A percentile compares a stretch with the other conserved stretches of the same genome.
These are phyloP conservation scores for Acer yangbiense DNA, from an alignment of 345 rosid genomes.

Conservation along the genomic window DNA sequence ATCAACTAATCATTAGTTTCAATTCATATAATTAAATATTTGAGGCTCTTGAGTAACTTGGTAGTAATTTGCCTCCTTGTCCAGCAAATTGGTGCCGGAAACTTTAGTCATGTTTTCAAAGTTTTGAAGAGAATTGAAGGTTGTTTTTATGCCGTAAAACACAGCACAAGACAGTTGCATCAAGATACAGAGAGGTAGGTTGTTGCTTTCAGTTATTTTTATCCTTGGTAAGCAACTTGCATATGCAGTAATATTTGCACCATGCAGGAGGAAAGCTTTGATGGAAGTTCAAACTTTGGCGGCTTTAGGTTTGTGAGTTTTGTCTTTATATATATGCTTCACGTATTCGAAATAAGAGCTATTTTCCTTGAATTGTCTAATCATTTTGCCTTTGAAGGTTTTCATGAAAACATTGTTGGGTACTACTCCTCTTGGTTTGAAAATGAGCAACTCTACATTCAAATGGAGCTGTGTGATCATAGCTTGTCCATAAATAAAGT, in stretches of 20 bases:
- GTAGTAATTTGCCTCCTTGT: constrained; percentile 23
- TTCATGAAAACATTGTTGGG: constrained; percentile 79
- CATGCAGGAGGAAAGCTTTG: constrained; percentile 86
- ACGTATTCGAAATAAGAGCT: constrained; percentile 2
- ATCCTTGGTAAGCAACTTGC: constrained; percentile 8
- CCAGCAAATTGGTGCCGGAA: constrained; percentile 88
- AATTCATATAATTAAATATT: background rate
- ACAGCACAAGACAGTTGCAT: constrained; percentile 63
- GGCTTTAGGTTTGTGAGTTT: constrained; percentile 66
- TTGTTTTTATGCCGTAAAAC: constrained; percentile 91
- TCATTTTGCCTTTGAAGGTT: constrained; percentile 47
- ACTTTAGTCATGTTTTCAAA: constrained; percentile 88
- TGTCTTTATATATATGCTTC: background rate
- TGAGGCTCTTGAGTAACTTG: constrained; percentile 7
- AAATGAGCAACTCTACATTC: constrained; percentile 88
- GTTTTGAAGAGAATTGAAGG: constrained; percentile 96
- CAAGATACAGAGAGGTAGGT: constrained; percentile 78
- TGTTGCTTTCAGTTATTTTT: background rate
- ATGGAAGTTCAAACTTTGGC: constrained; percentile 99
- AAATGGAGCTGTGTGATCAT: constrained; percentile 91
- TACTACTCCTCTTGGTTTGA: constrained; percentile 97
- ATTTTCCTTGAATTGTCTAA: constrained; percentile 10
- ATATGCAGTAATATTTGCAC: constrained; percentile 8
- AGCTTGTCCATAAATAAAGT: constrained; percentile 62
- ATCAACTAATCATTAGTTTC: background rate